Evolutionary conservation across 2,329 filamentous ascomycete genomes (phyloP).

Genomic region (Aspergillus fumigatiaffinis): DNA sequence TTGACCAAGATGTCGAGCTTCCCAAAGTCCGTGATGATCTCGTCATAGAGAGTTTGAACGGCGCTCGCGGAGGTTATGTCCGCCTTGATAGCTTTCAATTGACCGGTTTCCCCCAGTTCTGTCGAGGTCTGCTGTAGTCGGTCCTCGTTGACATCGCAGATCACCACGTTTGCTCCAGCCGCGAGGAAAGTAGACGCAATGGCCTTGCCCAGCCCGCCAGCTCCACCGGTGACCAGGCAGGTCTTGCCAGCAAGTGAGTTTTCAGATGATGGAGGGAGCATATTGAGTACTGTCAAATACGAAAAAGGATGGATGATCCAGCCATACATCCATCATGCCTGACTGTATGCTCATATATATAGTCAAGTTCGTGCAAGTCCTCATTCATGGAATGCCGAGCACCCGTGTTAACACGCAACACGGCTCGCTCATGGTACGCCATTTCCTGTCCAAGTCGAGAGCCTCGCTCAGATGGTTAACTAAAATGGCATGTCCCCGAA

Average conservation of each 20-base stretch:
- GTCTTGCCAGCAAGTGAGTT: constrained; percentile 19
- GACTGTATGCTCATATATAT: no score
- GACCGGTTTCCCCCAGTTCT: constrained; percentile 20
- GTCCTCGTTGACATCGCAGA: constrained; percentile 35
- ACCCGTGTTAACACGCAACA: background rate
- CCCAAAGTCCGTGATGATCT: constrained; percentile 34
- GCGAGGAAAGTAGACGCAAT: constrained; percentile 31
- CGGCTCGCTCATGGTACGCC: background rate
- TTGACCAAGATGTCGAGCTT: constrained; percentile 57
- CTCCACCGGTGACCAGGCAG: constrained; percentile 35
- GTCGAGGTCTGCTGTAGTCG: constrained; percentile 19
- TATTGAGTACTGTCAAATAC: background rate
- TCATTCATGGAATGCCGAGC: background rate
- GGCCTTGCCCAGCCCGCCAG: constrained; percentile 36
- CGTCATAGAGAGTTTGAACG: constrained; percentile 36
- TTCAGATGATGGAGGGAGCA: background rate
- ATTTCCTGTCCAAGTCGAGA: background rate
- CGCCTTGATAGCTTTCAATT: constrained; percentile 26
- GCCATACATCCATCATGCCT: background rate
- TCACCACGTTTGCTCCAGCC: constrained; percentile 37
- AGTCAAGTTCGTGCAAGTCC: background rate
- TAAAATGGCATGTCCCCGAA: background rate
- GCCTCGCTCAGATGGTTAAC: no score
- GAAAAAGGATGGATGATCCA: background rate
- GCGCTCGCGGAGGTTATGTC: constrained; percentile 37